Conservation (phyloP, 331 rosid species). For the Cydonia oblonga region DNA sequence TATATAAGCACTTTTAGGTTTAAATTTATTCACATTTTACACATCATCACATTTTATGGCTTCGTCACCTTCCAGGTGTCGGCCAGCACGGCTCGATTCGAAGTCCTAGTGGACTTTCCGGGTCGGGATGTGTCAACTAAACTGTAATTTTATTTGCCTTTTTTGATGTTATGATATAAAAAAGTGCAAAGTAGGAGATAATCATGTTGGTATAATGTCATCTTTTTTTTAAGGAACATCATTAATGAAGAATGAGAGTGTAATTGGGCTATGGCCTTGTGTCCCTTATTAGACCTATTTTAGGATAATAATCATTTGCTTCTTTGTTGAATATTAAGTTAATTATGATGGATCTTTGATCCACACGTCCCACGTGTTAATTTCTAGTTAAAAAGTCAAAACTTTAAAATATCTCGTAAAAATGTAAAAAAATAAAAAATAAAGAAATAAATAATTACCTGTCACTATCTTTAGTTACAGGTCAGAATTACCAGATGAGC, state of each 20-base stretch:
- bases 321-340: not conserved
- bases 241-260: not conserved
- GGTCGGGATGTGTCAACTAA: no score
- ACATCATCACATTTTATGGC: no score
- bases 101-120: no score
- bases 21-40: no score
- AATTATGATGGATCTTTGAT: not conserved
- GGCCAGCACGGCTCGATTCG: no score
- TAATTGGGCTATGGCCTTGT: not conserved
- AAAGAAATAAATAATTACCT: not conserved
- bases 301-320: not conserved
- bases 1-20: no score
- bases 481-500: not conserved
- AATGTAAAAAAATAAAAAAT: no score
- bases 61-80: no score
- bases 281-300: not conserved
- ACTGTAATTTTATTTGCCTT: no score
- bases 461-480: not conserved
- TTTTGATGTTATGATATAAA: no score
- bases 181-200: not conserved
- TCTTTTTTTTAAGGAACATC: conserved; percentile 2
- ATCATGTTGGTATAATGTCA: conserved; percentile 15
- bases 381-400: not conserved
- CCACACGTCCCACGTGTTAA: not conserved
- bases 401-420: not conserved